Evolutionary conservation across 345 rosid genomes (phyloP).

Genomic region (Populus euphratica): DNA sequence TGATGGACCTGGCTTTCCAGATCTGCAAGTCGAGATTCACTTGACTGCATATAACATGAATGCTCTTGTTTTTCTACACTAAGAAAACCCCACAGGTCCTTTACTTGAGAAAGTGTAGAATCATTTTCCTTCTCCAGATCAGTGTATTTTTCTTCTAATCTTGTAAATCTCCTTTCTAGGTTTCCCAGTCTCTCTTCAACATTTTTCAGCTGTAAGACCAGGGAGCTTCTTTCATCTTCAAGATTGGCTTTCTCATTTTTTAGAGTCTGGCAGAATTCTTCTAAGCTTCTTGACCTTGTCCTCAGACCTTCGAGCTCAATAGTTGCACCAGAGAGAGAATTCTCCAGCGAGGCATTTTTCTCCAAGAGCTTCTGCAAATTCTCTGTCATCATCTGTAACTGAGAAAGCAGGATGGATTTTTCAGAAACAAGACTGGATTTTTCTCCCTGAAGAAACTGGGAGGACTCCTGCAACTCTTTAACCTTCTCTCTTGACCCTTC

Average conservation of each 20-base stretch:
- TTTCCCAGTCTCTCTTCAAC: constrained; percentile 44
- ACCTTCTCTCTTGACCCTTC: constrained; percentile 24
- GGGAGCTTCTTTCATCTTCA: constrained; percentile 20
- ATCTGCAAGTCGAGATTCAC: constrained; percentile 59
- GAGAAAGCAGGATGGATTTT: constrained; percentile 67
- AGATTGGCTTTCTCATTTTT: constrained; percentile 25
- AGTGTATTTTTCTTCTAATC: constrained; percentile 37
- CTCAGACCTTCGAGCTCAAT: constrained; percentile 26
- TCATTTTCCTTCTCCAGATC: constrained; percentile 28
- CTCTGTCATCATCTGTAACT: constrained; percentile 63
- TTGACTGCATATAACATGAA: constrained; percentile 45
- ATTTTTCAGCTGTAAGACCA: constrained; percentile 26
- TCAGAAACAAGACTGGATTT: constrained; percentile 27
- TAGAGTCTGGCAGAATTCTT: constrained; percentile 27
- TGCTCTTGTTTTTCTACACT: constrained; percentile 58
- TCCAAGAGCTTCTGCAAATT: constrained; percentile 29
- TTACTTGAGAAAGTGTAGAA: constrained; percentile 18
- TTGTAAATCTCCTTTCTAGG: constrained; percentile 62
- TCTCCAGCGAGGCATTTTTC: constrained; percentile 23
- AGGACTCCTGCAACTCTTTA: constrained; percentile 45
- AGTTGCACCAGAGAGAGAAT: constrained; percentile 24
- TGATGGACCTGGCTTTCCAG: constrained; percentile 61
- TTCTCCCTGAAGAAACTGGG: constrained; percentile 47
- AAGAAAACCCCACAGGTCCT: constrained; percentile 45
- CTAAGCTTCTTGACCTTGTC: constrained; percentile 25